Conservation (phyloP, 768 basidiomycete species). For the Collybia nuda region DNA sequence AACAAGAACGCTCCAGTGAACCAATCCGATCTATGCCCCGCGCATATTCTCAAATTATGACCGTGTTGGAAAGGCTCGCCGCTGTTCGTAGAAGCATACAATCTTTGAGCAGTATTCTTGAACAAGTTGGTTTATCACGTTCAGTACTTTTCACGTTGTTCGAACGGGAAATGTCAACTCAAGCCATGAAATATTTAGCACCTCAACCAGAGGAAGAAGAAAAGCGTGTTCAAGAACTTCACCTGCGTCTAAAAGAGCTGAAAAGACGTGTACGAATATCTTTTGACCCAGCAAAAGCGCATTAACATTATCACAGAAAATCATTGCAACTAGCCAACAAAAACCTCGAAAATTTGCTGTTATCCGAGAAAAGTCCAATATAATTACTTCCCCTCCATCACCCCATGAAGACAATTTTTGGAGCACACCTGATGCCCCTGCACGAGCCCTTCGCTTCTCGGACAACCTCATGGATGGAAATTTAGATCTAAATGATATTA, state of each 20-base stretch:
- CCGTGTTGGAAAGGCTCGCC: slow-evolving; percentile 38
- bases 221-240: slow-evolving; percentile 34
- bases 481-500: slow-evolving; percentile 54
- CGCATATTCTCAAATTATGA: slow-evolving; percentile 43
- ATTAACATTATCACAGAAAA: slow-evolving; percentile 20
- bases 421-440: slow-evolving; percentile 54
- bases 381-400: slow-evolving; percentile 20
- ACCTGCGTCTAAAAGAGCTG: slow-evolving; percentile 35
- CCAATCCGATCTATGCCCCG: slow-evolving; percentile 51
- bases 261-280: slow-evolving; percentile 34
- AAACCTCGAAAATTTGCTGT: slow-evolving; percentile 5
- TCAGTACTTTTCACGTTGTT: no score
- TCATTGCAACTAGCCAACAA: slow-evolving; percentile 3
- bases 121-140: slow-evolving; percentile 24
- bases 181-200: slow-evolving; percentile 21
- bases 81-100: slow-evolving; percentile 38
- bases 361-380: slow-evolving; percentile 18
- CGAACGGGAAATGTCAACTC: slow-evolving; percentile 12
- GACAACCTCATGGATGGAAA: slow-evolving; percentile 66
- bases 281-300: background rate
- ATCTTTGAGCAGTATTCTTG: slow-evolving; percentile 25
- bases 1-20: slow-evolving; percentile 22
- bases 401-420: slow-evolving; percentile 60
- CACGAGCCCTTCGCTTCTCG: slow-evolving; percentile 61
- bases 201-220: slow-evolving; percentile 45